Base-by-base conservation (phyloP, 495 filamentous ascomycete genomes). In the Daldinia childiae region DNA sequence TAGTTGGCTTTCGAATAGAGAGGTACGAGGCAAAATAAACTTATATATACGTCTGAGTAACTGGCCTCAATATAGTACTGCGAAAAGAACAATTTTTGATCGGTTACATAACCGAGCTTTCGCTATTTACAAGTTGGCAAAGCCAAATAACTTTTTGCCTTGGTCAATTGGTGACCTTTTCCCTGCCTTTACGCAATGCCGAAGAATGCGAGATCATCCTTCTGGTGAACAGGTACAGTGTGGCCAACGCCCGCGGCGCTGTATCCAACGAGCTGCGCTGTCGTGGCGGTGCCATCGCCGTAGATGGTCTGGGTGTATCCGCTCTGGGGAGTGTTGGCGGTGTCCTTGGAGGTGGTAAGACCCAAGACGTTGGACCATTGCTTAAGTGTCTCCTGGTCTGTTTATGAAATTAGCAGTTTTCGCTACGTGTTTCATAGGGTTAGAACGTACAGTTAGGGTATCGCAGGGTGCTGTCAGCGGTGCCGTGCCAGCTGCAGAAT, bases 231-330 rank as follows among this genome's bases (percentile, higher is more conserved):
- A 1, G 80, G 84, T 21, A 86, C 80, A 55, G 70, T 82, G 75
- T 87, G 85, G 30, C 82, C 83, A 11, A 86, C 84, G 29, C 81
- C 81, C 54, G 69, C 62, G 27, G 83, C 84, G 62, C 79, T 82
- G 75, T 83, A 82, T 0, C 84, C 85, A 43, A 82, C 79, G 48
- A 82, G 77, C 75, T 85, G 76, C 1, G 80, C 80, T 1, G 80
- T 80, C 7, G 74, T 77, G n/a, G 76, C 64, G 9, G 79, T 76
- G 43, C 79, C 81, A 15, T 84, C 79, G 4, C 87, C 87, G 73
- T 87, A 89, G 64, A 83, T 82, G 41, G 81, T 84, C 72, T 84
- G 75, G 1, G 86, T 86, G 77, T 87, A 90, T 5, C 84, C 84
- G 62, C 72, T 76, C 69, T 84, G 76, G 0, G 84, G 84, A 4